Evolutionary conservation across 352 stramenopile genomes (phyloP).

Genomic region (Phytophthora sojae): DNA sequence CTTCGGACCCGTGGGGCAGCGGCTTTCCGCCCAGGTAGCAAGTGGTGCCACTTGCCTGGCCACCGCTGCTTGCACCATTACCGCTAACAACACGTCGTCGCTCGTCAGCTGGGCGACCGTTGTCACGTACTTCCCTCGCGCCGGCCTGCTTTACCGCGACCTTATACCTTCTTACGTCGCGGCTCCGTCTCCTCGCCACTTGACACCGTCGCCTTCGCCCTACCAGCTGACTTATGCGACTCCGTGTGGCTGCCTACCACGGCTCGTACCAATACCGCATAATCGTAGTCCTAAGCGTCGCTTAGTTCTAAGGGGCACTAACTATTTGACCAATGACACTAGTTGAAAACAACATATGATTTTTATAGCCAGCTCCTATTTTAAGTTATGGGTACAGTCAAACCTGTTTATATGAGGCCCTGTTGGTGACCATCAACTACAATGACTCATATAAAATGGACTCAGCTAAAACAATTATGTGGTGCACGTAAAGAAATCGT

Average conservation of each 20-base stretch:
- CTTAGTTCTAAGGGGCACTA: neutral
- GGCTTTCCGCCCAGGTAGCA: neutral
- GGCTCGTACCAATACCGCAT: neutral
- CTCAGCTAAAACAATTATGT: no score
- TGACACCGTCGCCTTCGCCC: no score
- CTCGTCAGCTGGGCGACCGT: neutral
- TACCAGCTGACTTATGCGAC: no score
- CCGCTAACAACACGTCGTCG: neutral
- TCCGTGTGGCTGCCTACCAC: no score
- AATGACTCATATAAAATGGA: no score
- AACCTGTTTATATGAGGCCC: no score
- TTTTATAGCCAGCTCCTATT: neutral
- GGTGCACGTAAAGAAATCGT: no score
- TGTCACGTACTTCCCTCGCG: neutral
- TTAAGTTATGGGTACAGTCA: no score
- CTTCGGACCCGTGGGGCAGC: neutral
- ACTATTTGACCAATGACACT: neutral
- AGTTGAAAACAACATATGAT: neutral
- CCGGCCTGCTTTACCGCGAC: neutral
- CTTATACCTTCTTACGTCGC: neutral
- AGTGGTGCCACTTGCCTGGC: neutral
- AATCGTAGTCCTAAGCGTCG: constrained; percentile 1
- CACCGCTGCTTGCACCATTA: neutral
- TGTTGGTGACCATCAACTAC: no score
- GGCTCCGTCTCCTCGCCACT: no score